A percentile compares a stretch with the other conserved stretches of the same genome.
phyloP scores from a whole-genome alignment of 768 basidiomycete species.

The Podaxis carcinomalis region DNA sequence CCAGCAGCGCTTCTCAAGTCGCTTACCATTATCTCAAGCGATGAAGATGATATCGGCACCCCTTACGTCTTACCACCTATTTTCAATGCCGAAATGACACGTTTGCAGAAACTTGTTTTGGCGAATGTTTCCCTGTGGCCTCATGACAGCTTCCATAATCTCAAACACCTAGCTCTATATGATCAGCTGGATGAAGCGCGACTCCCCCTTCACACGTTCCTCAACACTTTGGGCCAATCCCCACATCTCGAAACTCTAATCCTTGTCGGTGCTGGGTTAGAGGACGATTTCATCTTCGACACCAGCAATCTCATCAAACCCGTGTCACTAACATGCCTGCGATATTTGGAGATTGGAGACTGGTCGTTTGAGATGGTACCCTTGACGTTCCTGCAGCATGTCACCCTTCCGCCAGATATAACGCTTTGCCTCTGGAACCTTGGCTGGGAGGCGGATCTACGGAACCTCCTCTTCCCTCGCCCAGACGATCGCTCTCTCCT shows the following conservation, averaged over 20 bases:
- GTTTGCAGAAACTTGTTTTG: slow-evolving; percentile 6
- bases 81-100: not conserved
- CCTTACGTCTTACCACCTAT: slow-evolving; percentile 5
- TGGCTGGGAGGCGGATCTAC: slow-evolving; percentile 7
- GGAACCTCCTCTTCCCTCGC: slow-evolving; percentile 4
- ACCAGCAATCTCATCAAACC: not conserved
- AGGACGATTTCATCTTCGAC: slow-evolving; percentile 9
- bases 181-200: slow-evolving; percentile 9
- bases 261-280: slow-evolving; percentile 7
- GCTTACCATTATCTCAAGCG: slow-evolving; percentile 7
- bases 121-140: slow-evolving; percentile 11
- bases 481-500: not conserved
- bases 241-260: slow-evolving; percentile 8
- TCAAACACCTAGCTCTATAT: slow-evolving; percentile 5
- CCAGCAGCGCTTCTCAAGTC: slow-evolving; percentile 2
- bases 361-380: slow-evolving; percentile 10
- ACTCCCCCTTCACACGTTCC: slow-evolving; percentile 7
- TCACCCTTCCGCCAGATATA: not conserved
- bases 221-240: slow-evolving; percentile 2
- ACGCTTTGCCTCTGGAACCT: slow-evolving; percentile 10
- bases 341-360: slow-evolving; percentile 5
- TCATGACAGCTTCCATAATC: slow-evolving; percentile 4
- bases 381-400: not conserved
- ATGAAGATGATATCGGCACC: slow-evolving; percentile 1
- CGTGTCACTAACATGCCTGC: not conserved